A percentile compares a stretch with the other conserved stretches of the same genome.
These are phyloP conservation scores for Citrus unshiu DNA, from an alignment of 345 rosid species.

Conservation along the genomic window DNA sequence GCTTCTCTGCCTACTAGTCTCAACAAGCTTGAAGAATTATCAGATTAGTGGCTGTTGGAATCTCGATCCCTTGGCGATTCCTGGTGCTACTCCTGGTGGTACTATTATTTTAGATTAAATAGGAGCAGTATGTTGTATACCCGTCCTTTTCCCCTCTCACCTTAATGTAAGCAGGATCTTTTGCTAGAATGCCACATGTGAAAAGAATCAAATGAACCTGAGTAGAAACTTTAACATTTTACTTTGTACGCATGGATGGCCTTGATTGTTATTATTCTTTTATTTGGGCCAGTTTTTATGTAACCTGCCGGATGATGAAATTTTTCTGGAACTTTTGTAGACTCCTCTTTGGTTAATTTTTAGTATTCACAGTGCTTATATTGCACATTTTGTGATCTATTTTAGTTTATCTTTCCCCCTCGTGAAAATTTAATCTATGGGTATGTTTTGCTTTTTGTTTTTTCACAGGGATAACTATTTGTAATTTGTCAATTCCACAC, in stretches of 20 bases:
- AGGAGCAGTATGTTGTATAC: not conserved
- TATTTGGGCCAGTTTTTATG: not conserved
- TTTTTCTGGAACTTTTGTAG: not conserved
- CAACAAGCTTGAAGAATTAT: conserved; percentile 4
- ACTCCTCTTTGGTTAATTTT: not conserved
- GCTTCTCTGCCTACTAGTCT: conserved; percentile 50
- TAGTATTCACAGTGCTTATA: not conserved
- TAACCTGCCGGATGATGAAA: not conserved
- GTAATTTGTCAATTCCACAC: too few species aligned
- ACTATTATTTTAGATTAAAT: conserved; percentile 22
- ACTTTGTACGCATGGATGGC: not conserved
- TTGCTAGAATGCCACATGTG: not conserved
- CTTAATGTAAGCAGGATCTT: not conserved
- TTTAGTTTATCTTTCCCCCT: not conserved
- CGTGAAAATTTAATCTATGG: not conserved
- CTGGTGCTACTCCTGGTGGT: not conserved
- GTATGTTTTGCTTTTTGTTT: too few species aligned
- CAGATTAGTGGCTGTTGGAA: conserved; percentile 34
- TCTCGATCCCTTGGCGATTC: conserved; percentile 39
- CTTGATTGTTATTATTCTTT: not conserved
- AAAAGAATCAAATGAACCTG: not conserved
- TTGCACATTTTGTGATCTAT: not conserved
- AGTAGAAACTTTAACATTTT: not conserved
- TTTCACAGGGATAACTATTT: too few species aligned
- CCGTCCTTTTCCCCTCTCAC: not conserved